Evolutionary conservation across 768 basidiomycete species (phyloP), one percentile per base, ranked within the genome.

Genomic region (Lepiota brunneoincarnata): DNA sequence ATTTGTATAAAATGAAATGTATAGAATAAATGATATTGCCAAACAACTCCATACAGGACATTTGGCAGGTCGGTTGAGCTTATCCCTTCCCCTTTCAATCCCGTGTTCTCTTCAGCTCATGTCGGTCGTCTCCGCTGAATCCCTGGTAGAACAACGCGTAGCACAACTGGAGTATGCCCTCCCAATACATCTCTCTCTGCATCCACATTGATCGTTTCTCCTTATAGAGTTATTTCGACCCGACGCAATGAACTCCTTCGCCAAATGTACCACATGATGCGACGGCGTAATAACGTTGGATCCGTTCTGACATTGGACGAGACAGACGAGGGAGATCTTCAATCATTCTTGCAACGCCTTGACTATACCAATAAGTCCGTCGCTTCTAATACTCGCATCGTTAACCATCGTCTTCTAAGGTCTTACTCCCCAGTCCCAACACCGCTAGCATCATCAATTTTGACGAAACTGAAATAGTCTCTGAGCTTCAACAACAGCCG

Each of bases 231-330:
- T 59, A 84, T 91, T 58, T 69, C 82, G 40, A 69, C 76, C 43
- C 83, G 82, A 59, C 75, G 89, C 67, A 86, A 87, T 83, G 83
- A 73, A 49, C 77, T 90, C 45, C 77, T 91, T 65, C 76, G 77
- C 39, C 80, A 90, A 66, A 83, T 91, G 82, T 87, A 80, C 69
- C 69, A 71, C 49, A 79, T 91, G 74, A 76, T 89, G 45, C 77
- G 75, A 53, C 75, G 74, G 52, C 79, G 80, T 61, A 72, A 79
- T 48, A 72, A 71, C 58, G 62, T 77, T 40, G 78, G 78, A 20
- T 56, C 71, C 31, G 58, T 77, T 36, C 63, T 79, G 26, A 55
- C 60, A 10, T 46, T 56, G 23, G 60, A 62, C 17, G 64, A 66
- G 38, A 62, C 59, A 36, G 47, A 54, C n/a, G 45, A 54, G 9